Base-by-base conservation (phyloP, 768 basidiomycete genomes). In the Phanerochaete carnosa region DNA sequence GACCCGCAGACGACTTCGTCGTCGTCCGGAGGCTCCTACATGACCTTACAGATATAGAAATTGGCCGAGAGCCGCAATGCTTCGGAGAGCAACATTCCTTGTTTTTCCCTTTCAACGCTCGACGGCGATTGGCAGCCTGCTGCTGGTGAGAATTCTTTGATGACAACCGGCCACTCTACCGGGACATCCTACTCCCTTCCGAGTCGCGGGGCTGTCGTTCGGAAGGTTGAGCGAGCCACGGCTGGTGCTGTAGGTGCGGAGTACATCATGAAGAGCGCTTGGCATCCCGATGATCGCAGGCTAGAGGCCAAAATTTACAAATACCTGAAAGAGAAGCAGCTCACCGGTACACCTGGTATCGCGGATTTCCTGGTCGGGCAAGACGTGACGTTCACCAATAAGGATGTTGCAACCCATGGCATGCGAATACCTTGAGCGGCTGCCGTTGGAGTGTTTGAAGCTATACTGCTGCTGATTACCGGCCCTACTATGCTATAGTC, bases 161-260 rank as follows among this genome's bases (percentile, higher is more conserved):
- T 26, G 19, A 64, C 63, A 15, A 13, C 58, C 26, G 56, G 55
- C 2, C 47, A 29, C n/a, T 29, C 50, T 4, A 58, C 61, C 8
- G 60, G 63, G 63, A 32, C 45, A 4, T 64, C 63, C 6, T 19
- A 58, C 23, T 67, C 66, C 15, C 60, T 64, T 13, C 43, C 65
- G 6, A 64, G 66, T 3, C 64, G 64, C 3, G 64, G 64, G 5
- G 65, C 66, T 3, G 16, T 29, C 2, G 60, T 66, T 0, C 65
- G 64, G 64, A 57, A 30, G 15, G 66, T 64, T 13, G 16, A 57
- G 52, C 51, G 22, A 22, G 39, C 11, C 37, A 28, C 29, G 8
- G 46, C 8, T 28, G 30, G 9, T 2, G n/a, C 4, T 19, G 33
- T 2, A n/a, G 11, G 5, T 3, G n/a, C 5, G 8, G 9, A 3